Base-by-base conservation (phyloP, 164 flowering plant genomes). In the Magnolia kwangsiensis region DNA sequence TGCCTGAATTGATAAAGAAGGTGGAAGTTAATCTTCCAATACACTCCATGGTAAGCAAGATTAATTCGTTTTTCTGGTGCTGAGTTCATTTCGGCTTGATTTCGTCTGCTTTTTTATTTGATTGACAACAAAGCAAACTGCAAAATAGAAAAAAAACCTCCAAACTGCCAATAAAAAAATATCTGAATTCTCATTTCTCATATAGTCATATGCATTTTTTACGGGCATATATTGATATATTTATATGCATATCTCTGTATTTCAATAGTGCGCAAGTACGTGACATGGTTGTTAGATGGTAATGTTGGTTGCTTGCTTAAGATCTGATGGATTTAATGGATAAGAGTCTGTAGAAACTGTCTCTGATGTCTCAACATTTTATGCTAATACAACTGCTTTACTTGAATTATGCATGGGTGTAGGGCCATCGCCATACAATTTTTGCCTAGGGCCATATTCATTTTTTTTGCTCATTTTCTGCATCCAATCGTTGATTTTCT, bases 11-110 rank as follows among this genome's bases (percentile, higher is more conserved):
- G 78, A 80, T 96, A 74, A 94, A 87, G 83, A 94, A 88, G 23
- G 77, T 94, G 13, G 85, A 90, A 74, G 64, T 90, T 74, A 51
- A 73, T n/a, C 67, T 86, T 20, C 95, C 97, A 0, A 80, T 96
- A 81, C 84, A 75, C 79, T 91, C 96, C 69, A 96, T 96, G 99
- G 99, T 96, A 83, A 76, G 76, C 31, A 63, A 49, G 71, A 67
- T 23, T 71, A 64, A n/a, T 50, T 51, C 21, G 5, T 16, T 77
- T 18, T 27, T 67, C 4, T 37, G 45, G 45, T 37, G 45, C 45
- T 37, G 45, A 37, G 45, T 37, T 37, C 45, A 37, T 37, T 37
- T 37, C 45, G 14, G 59, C 58, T 10, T 65, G 21, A n/a, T 64
- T 64, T 64, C n/a, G 11, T 20, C 13, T 65, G 31, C 13, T 23